phyloP scores from a whole-genome alignment of 176 grass and related monocot genomes.

The Oryza coarctata region DNA sequence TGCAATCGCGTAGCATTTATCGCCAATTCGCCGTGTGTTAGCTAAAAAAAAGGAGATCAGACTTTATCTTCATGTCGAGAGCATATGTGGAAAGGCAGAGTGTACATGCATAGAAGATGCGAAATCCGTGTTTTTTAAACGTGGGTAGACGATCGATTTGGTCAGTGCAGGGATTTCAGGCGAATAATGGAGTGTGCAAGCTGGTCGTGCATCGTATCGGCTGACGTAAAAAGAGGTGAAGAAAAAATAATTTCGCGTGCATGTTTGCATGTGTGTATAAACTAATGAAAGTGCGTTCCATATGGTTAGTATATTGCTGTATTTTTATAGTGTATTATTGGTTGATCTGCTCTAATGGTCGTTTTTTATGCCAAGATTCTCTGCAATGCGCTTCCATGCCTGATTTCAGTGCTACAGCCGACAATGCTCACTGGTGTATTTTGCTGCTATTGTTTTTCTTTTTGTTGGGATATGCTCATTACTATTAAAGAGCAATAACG shows the following conservation, averaged over 20 bases:
- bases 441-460: not conserved
- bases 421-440: not conserved
- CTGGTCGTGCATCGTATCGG: not conserved
- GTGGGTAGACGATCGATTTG: not conserved
- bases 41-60: slow-evolving; percentile 9
- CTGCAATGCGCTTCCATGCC: not conserved
- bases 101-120: not conserved
- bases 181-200: not conserved
- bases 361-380: slow-evolving; percentile 2
- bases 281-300: not conserved
- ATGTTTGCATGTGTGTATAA: not conserved
- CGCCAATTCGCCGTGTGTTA: not conserved
- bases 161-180: not conserved
- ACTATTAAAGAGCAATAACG: not conserved
- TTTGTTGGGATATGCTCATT: not conserved
- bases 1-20: not conserved
- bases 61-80: not conserved
- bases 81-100: not conserved
- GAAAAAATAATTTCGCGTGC: not conserved
- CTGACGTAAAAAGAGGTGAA: slow-evolving; percentile 24
- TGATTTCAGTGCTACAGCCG: not conserved
- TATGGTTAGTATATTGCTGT: not conserved
- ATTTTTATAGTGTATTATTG: not conserved
- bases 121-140: not conserved
- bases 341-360: not conserved